A percentile compares a stretch with the other conserved stretches of the same genome.
These are phyloP conservation scores for Basipetospora chlamydospora DNA, from an alignment of 2,329 filamentous ascomycete genomes.

Conservation along the genomic window DNA sequence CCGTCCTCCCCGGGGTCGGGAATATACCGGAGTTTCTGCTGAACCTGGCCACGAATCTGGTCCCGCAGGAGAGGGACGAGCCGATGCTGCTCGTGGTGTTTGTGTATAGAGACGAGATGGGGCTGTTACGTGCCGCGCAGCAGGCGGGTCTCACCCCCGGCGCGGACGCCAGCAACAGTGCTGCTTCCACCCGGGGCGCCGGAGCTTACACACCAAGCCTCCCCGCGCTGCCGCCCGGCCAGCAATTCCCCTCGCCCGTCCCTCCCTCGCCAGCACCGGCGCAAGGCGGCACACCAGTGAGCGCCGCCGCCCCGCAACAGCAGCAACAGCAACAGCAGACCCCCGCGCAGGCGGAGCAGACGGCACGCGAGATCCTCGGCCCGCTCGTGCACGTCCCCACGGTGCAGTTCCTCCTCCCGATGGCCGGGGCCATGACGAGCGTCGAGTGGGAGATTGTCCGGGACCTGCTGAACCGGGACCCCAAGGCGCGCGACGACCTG, in stretches of 20 bases:
- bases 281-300: neutral
- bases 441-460: conserved; percentile 62
- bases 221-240: conserved; percentile 11
- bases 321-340: neutral
- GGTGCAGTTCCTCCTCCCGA: conserved; percentile 53
- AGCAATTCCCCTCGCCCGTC: conserved; percentile 13
- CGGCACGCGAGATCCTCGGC: conserved; percentile 51
- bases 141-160: neutral
- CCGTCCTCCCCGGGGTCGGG: conserved; percentile 57
- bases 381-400: conserved; percentile 47
- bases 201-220: neutral
- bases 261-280: neutral
- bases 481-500: conserved; percentile 48
- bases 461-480: conserved; percentile 51
- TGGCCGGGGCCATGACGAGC: conserved; percentile 53
- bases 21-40: conserved; percentile 75
- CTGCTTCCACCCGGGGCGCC: neutral
- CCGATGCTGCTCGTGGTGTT: conserved; percentile 73
- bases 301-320: neutral
- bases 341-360: conserved; percentile 30
- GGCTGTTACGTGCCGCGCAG: too few species aligned
- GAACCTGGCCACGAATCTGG: conserved; percentile 70
- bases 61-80: conserved; percentile 58
- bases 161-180: too few species aligned
- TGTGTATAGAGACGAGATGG: conserved; percentile 54